These are phyloP conservation scores for Fusarium aywerte DNA, from an alignment of 2,329 filamentous ascomycete genomes.

Conservation along the genomic window DNA sequence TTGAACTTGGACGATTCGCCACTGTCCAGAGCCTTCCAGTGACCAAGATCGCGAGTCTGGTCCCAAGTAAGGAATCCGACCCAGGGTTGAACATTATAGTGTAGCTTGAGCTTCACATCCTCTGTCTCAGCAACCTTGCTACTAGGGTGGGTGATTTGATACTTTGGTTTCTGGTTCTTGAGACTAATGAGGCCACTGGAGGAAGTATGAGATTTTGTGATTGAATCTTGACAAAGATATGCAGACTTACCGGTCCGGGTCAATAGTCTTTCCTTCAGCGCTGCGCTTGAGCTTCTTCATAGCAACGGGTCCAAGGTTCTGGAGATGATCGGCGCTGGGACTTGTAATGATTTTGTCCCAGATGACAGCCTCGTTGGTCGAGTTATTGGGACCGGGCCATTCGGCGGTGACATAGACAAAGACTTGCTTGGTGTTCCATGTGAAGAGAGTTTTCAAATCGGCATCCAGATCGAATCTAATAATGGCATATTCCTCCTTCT, in stretches of 20 bases:
- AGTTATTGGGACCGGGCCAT: constrained; percentile 60
- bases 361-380: constrained; percentile 81
- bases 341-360: constrained; percentile 95
- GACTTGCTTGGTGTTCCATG: constrained; percentile 99
- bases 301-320: constrained; percentile 68
- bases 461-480: constrained; percentile 93
- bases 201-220: constrained; percentile 12
- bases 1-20: constrained; percentile 73
- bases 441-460: constrained; percentile 92
- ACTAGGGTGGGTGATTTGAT: constrained; percentile 92
- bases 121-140: constrained; percentile 78
- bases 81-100: constrained; percentile 99
- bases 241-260: constrained; percentile 63
- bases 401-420: constrained; percentile 95
- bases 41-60: constrained; percentile 63
- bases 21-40: constrained; percentile 73
- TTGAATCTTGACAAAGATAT: neutral
- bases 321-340: constrained; percentile 70
- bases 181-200: constrained; percentile 77
- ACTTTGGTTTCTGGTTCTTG: constrained; percentile 90
- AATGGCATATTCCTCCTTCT: constrained; percentile 95
- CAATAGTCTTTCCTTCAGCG: constrained; percentile 68
- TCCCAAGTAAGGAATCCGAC: constrained; percentile 90
- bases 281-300: constrained; percentile 71
- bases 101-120: constrained; percentile 81